Percentiles rank a stretch among this genome's conserved stretches.
Evolutionary conservation across 202 grass and related monocot genomes (phyloP).

Genomic region (Panicum hallii): DNA sequence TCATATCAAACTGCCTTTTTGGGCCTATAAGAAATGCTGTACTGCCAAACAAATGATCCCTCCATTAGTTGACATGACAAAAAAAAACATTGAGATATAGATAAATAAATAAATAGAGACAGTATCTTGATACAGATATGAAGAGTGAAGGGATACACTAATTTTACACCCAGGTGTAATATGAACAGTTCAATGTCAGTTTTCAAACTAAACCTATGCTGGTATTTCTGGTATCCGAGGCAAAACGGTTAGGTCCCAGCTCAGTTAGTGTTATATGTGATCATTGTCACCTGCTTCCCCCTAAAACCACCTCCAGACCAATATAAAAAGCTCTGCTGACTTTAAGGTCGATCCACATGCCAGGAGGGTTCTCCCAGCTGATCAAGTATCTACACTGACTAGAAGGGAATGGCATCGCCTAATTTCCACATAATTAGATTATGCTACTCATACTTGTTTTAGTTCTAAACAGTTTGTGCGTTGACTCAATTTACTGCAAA

Average conservation of each 20-base stretch:
- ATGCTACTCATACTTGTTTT: not conserved
- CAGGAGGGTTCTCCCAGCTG: not conserved
- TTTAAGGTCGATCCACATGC: not conserved
- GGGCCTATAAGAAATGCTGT: constrained; percentile 99
- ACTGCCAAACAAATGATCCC: constrained; percentile 79
- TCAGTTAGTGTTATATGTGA: not conserved
- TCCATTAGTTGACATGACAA: constrained; percentile 56
- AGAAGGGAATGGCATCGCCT: not conserved
- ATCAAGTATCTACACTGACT: not conserved
- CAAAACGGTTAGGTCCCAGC: not conserved
- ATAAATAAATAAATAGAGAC: constrained; percentile 21
- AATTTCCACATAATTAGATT: not conserved
- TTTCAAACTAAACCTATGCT: constrained; percentile 6
- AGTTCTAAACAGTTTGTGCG: not conserved
- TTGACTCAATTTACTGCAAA: constrained; percentile 13
- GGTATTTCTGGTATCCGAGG: constrained; percentile 3
- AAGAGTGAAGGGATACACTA: constrained; percentile 10
- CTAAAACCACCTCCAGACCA: not conserved
- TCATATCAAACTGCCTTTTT: constrained; percentile 95
- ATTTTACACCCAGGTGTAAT: not conserved
- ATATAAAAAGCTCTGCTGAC: not conserved
- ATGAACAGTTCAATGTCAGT: not conserved
- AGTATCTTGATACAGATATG: not conserved
- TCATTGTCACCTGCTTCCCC: not conserved
- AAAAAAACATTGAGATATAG: constrained; percentile 34